Conservation (phyloP, 257 asterid genomes). For the Solanum chiquidenum region DNA sequence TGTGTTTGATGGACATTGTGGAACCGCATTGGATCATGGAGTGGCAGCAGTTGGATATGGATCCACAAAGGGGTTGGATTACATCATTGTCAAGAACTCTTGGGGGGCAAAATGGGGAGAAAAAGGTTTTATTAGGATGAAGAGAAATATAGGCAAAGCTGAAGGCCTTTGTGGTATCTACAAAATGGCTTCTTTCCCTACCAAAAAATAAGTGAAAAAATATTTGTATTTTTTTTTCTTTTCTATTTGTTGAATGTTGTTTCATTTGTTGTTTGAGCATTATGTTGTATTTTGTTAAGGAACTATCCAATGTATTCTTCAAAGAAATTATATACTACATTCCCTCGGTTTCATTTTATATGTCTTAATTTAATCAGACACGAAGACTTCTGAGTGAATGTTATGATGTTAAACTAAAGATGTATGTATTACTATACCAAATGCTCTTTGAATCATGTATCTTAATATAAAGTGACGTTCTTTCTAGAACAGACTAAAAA, state of each 20-base stretch:
- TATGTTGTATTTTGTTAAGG: not conserved
- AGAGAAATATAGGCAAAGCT: constrained; percentile 39
- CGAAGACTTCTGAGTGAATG: not conserved
- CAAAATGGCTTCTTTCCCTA: constrained; percentile 54
- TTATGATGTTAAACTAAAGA: not conserved
- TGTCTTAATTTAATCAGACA: not conserved
- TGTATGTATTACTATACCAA: not conserved
- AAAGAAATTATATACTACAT: not conserved
- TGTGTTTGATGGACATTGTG: constrained; percentile 60
- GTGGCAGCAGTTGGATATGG: constrained; percentile 53
- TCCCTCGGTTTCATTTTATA: not conserved
- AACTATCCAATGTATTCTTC: not conserved
- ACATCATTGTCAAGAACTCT: constrained; percentile 49
- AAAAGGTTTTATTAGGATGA: constrained; percentile 57
- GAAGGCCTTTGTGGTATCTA: constrained; percentile 53
- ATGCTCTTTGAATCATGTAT: not conserved
- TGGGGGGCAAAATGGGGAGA: constrained; percentile 73
- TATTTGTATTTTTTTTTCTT: not conserved
- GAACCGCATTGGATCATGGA: constrained; percentile 43
- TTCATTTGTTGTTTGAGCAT: not conserved
- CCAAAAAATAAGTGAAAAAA: constrained; percentile 22
- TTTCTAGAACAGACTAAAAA: not conserved
- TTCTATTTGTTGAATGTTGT: not conserved
- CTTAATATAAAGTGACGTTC: not conserved
- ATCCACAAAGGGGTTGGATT: constrained; percentile 29